Evolutionary conservation across 805 yeast species (phyloP), one percentile per base, ranked within the genome.

Genomic region (Metschnikowia borealis): DNA sequence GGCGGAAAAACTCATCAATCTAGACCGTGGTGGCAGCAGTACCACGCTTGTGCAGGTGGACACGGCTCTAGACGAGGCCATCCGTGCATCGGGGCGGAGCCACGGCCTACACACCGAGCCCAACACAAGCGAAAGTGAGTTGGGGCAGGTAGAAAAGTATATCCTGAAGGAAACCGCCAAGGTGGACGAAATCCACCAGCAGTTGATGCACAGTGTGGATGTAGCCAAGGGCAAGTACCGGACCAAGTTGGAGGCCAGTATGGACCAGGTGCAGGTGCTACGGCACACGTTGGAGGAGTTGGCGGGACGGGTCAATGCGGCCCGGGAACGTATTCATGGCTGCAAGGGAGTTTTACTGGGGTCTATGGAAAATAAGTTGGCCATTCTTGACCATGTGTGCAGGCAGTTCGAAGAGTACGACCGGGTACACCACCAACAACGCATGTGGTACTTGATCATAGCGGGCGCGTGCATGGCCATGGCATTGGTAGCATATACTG

Each of bases 321-420:
- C 66, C 29, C 67, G 62, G 52, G 42, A 48, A 10, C 49, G 54
- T 11, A 64, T 72, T 39, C 59, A 58, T 15, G 51, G 53, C 14
- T 61, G 62, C 52, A 71, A 70, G 53, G 44, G 54, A 13, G 49
- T 59, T 2, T 56, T 71, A 55, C 54, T 64, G 32, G 48, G 51
- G n/a, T 65, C 62, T 5, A 55, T 73, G 46, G 54, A 56, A 5
- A 61, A 57, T 13, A 67, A 66, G 52, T 53, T 73, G 44, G 66
- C 65, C 36, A 49, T 64, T 8, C 59, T 73, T 50, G 76, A 73
- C 46, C 52, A 56, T 21, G 58, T 73, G 6, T 65, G 67, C 40
- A 52, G 54, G 14, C 56, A 60, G 42, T 67, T 71, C 42, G 54
- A 55, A 29, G 64, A 64, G 43, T 64, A 68, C 50, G 59, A 70